Conservation (phyloP, 1,139 yeast genomes). For the Entelexis sorbosivorans region DNA sequence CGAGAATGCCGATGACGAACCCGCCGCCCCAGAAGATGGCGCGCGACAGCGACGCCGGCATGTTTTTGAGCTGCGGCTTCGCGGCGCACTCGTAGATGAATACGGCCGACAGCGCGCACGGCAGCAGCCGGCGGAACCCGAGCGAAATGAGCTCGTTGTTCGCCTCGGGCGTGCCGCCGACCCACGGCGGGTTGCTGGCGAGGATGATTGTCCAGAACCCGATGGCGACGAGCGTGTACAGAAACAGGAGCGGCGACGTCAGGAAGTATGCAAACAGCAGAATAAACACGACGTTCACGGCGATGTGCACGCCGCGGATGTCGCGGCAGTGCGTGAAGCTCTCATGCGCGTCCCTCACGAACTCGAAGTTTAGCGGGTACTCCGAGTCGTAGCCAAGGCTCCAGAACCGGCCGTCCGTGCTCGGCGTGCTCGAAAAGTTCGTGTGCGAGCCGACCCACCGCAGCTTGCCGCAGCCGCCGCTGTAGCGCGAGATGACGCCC, state of each 20-base stretch:
- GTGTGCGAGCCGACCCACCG: conserved; percentile 47
- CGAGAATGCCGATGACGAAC: conserved; percentile 76
- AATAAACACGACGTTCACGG: conserved; percentile 45
- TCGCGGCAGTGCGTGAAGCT: conserved; percentile 11
- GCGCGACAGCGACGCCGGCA: conserved; percentile 38
- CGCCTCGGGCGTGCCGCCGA: conserved; percentile 40
- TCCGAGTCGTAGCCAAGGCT: conserved; percentile 58
- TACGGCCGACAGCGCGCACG: conserved; percentile 58
- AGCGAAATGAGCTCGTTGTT: conserved; percentile 45
- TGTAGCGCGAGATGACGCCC: conserved; percentile 58
- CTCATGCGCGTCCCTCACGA: conserved; percentile 26
- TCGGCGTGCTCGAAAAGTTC: conserved; percentile 31
- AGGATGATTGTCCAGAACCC: conserved; percentile 81
- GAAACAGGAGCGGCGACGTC: conserved; percentile 46
- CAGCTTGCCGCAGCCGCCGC: conserved; percentile 74
- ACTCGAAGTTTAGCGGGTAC: conserved; percentile 64
- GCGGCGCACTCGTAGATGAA: conserved; percentile 58
- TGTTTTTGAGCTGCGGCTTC: conserved; percentile 27
- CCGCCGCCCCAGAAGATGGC: conserved; percentile 62
- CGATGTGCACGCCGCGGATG: conserved; percentile 48
- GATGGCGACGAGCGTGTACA: conserved; percentile 50
- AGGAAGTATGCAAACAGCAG: conserved; percentile 48
- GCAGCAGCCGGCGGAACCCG: conserved; percentile 65
- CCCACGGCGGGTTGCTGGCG: conserved; percentile 72
- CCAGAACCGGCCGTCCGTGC: conserved; percentile 34